Base-by-base conservation (phyloP, 768 basidiomycete species). In the Gymnopilus dilepis region DNA sequence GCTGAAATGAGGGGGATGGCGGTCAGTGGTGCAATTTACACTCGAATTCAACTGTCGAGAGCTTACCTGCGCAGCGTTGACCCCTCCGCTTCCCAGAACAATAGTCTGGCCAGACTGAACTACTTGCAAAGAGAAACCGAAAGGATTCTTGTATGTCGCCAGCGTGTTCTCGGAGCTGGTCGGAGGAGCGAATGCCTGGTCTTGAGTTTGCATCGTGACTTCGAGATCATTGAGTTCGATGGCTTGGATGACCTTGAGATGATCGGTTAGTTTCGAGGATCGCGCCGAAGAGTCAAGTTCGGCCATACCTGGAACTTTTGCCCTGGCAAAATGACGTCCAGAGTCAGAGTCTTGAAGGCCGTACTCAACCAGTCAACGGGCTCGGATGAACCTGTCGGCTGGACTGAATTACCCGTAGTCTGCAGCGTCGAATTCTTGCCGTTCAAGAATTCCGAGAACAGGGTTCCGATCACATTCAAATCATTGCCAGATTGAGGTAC, bases 41-140 rank as follows among this genome's bases (percentile, higher is more conserved):
- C 8, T 31, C 4, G n/a, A 28, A 28, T 22, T 13, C 51, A 34
- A 24, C 21, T 13, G 60, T 78, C n/a, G n/a, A n/a, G n/a, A n/a
- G n/a, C n/a, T 58, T 69, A 89, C 87, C 72, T 80, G 72, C 28
- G 88, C 88, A 37, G 84, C 78, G 59, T 85, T 74, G 26, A 76
- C 69, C 4, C 86, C 86, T 21, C 76, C 76, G 5, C 74, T 73
- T 17, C 74, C 76, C 47, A 92, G 72, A 48, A 78, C 77, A 63
- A 91, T 82, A 22, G 81, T 80, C 67, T 90, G 79, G 0, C 80
- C 79, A 2, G 85, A 76, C 63, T 83, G 78, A 11, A 86, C 71
- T 22, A 89, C 86, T 67, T 90, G 88, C 56, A 91, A 70, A 11
- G 86, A 84, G 74, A 92, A 92, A 3, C 90, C 90, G 69, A 91